Percentiles rank a stretch among this genome's conserved stretches.
phyloP scores from a whole-genome alignment of 2,329 filamentous ascomycete genomes.

The Colletotrichum sidae region DNA sequence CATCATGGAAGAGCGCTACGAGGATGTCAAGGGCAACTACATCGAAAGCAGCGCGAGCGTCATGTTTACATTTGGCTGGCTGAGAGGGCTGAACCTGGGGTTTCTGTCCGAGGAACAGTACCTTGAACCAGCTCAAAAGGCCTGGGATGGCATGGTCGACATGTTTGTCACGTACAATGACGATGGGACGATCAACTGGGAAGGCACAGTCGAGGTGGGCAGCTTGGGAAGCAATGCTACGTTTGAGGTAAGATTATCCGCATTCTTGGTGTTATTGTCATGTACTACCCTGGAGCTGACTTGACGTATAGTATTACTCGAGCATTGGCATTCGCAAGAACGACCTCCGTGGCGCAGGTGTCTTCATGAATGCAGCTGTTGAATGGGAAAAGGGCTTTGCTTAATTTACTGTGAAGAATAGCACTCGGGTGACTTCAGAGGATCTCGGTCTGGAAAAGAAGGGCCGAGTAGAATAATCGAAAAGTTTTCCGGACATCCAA shows the following conservation, averaged over 20 bases:
- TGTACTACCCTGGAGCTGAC: background rate
- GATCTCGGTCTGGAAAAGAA: too few relatives aligned
- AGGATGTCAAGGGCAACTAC: conserved; percentile 64
- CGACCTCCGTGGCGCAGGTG: conserved; percentile 45
- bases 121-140: conserved; percentile 39
- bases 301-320: conserved; percentile 42
- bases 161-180: conserved; percentile 59
- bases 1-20: conserved; percentile 63
- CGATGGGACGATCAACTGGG: conserved; percentile 61
- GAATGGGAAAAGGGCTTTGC: conserved; percentile 42
- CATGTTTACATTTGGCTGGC: conserved; percentile 66
- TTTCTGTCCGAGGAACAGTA: conserved; percentile 42
- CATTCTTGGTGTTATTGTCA: background rate
- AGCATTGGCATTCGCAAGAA: conserved; percentile 42
- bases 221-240: conserved; percentile 60
- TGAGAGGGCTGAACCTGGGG: conserved; percentile 54
- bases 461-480: too few relatives aligned
- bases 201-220: conserved; percentile 64
- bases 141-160: conserved; percentile 51
- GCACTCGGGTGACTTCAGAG: too few relatives aligned
- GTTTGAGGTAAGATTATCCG: conserved; percentile 55
- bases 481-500: too few relatives aligned
- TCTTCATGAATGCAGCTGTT: conserved; percentile 44
- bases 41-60: conserved; percentile 70
- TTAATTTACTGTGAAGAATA: background rate